Evolutionary conservation across 2,329 filamentous ascomycete genomes (phyloP).

Genomic region (Trichothecium roseum): DNA sequence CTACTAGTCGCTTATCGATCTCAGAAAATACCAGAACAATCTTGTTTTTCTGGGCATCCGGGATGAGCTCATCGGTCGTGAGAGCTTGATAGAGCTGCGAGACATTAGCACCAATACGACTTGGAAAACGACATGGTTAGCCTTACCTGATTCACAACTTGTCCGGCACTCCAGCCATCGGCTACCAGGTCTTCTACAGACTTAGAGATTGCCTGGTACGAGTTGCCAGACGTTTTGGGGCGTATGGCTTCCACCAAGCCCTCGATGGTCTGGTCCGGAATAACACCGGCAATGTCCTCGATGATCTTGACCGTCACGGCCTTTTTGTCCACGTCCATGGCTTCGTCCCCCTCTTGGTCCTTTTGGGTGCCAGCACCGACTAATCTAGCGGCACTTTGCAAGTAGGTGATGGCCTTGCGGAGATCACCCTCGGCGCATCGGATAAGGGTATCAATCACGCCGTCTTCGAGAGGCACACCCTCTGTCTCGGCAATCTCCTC

Average conservation of each 20-base stretch:
- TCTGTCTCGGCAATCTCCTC: conserved; percentile 76
- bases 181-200: conserved; percentile 86
- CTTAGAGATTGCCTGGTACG: conserved; percentile 65
- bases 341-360: conserved; percentile 43
- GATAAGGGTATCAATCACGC: conserved; percentile 75
- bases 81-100: conserved; percentile 68
- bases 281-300: conserved; percentile 93
- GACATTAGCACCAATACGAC: not conserved
- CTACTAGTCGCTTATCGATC: conserved; percentile 84
- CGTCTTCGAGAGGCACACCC: conserved; percentile 63
- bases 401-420: conserved; percentile 87
- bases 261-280: conserved; percentile 66
- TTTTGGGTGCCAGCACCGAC: conserved; percentile 54
- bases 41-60: conserved; percentile 79
- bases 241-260: conserved; percentile 65
- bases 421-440: conserved; percentile 87
- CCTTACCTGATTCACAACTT: conserved; percentile 69
- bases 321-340: conserved; percentile 51
- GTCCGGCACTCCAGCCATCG: conserved; percentile 92
- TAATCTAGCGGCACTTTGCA: conserved; percentile 87
- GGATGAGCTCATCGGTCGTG: conserved; percentile 74
- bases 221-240: conserved; percentile 50
- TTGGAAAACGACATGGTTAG: not conserved
- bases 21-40: conserved; percentile 88
- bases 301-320: conserved; percentile 67